Conservation (phyloP, 2,329 filamentous ascomycete species). For the Aspergillus calidoustus region DNA sequence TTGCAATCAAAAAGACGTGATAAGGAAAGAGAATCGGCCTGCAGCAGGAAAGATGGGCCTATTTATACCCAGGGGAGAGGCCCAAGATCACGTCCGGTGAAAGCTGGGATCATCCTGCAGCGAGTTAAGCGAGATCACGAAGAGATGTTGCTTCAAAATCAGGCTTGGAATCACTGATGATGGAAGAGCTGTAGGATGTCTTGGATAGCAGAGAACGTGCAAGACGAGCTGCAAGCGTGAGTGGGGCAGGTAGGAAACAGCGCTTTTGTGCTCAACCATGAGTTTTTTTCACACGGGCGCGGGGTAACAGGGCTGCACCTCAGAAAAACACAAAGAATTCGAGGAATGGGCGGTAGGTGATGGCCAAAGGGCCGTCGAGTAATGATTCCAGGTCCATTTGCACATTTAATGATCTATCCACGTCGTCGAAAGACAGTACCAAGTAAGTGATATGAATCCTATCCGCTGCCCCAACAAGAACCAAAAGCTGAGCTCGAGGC, state of each 20-base stretch:
- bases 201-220: not conserved
- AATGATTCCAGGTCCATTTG: no score
- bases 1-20: not conserved
- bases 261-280: not conserved
- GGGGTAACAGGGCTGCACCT: not conserved
- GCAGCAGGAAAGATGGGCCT: not conserved
- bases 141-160: not conserved
- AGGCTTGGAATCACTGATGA: not conserved
- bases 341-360: not conserved
- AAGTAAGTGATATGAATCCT: no score
- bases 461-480: no score
- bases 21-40: not conserved
- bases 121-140: not conserved
- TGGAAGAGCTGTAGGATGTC: not conserved
- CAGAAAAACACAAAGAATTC: not conserved
- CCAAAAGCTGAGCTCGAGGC: no score
- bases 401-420: no score
- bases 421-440: no score
- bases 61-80: not conserved
- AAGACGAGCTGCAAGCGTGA: not conserved
- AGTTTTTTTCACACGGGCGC: not conserved
- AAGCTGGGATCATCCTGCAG: not conserved
- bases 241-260: not conserved
- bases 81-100: not conserved
- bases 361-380: no score